Base-by-base conservation (phyloP, 495 filamentous ascomycete species). In the Cercophora newfieldiana region DNA sequence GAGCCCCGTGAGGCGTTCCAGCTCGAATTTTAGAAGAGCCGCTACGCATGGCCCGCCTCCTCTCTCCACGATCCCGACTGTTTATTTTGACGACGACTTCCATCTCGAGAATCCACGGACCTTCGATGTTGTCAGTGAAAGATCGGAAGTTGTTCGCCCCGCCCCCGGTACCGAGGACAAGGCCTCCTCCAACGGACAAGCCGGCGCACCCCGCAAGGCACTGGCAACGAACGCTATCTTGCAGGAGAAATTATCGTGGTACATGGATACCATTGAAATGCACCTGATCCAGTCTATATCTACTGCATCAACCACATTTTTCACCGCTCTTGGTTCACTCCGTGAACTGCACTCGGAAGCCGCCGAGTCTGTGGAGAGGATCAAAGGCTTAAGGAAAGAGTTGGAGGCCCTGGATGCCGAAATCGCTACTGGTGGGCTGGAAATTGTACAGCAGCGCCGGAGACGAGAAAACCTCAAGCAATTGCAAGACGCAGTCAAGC, bases 181-280 rank as follows among this genome's bases (percentile, higher is more conserved):
- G 49, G 81, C 78, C 28, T 73, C 77, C 7, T 75, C 81, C 18
- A 94, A 91, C 79, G 91, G 90, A n/a, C 81, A 82, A 28, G 77
- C 81, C 0, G 65, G 78, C 4, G 86, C 85, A 26, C 89, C 92
- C 30, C 85, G 95, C 50, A 97, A 97, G 75, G 91, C 91, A 18
- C 82, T 99, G 3, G 94, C 96, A 33, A 97, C 93, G 0, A 99
- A 99, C 79, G 95, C 95, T 1, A 98, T 99, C 53, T 78, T 99
- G n/a, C 95, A 99, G 74, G 95, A 99, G 72, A 99, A 99, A 74
- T 83, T 99, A 3, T 97, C 94, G 1, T 99, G 95, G 95, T 99
- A 99, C 71, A 97, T 99, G 95, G 95, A 99, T 74, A 99, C 96
- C 0, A 91, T 99, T 21, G 95, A 99, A 72, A 91, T 98, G 58